These are phyloP conservation scores for Ascoidea rubescens DNA, from an alignment of 805 yeast genomes.

Conservation along the genomic window DNA sequence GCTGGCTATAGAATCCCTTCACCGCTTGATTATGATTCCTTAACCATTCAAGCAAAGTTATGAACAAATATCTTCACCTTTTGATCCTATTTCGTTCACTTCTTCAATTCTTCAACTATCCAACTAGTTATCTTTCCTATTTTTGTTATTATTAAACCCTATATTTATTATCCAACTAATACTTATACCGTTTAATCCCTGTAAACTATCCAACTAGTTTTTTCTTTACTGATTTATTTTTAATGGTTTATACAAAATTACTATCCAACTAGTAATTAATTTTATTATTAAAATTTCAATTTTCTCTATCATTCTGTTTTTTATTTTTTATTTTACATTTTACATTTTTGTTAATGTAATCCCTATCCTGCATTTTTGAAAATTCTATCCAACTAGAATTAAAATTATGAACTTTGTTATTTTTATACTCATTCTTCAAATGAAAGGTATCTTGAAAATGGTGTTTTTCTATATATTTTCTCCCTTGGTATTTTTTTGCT, in stretches of 20 bases:
- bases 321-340: too few species aligned
- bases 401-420: too few species aligned
- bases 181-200: too few species aligned
- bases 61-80: neutral
- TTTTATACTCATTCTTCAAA: too few species aligned
- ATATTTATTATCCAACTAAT: neutral
- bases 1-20: slow-evolving; percentile 35
- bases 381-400: neutral
- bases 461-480: neutral
- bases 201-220: neutral
- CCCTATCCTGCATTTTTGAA: neutral
- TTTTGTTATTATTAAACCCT: too few species aligned
- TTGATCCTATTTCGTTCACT: too few species aligned
- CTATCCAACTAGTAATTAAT: neutral
- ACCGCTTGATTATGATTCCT: neutral
- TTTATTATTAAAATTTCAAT: too few species aligned
- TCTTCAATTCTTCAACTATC: neutral
- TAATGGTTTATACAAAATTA: neutral
- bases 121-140: neutral
- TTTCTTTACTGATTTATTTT: too few species aligned
- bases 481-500: neutral
- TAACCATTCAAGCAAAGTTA: neutral
- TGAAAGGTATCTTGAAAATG: too few species aligned
- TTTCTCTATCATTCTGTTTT: neutral
- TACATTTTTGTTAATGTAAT: too few species aligned